Evolutionary conservation across 352 stramenopile species (phyloP), one percentile per base, ranked within the genome.

Genomic region (Globisporangium yorkense): DNA sequence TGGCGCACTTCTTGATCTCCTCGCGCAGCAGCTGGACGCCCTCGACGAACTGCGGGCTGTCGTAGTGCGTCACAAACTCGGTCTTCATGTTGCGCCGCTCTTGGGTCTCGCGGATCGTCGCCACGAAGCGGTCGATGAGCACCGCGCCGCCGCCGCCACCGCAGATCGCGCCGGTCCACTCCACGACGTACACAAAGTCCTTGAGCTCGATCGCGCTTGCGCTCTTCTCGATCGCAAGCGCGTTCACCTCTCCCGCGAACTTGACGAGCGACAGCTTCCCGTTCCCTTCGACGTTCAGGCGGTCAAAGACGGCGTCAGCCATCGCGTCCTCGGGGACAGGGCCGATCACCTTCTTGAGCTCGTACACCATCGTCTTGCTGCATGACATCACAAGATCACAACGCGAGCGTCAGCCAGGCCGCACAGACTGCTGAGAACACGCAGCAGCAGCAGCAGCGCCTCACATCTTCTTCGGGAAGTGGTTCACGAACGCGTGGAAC

Each of bases 41-140:
- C 62, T 90, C 80, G n/a, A 84, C 56, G 39, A 93, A 93, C 49
- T 72, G 66, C 2, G 83, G 83, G 39, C 80, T 93, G 43, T 93
- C 83, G 47, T 89, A 90, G 45, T 89, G 79, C 2, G 80, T 93
- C 33, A 91, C 65, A 64, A 89, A 93, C 52, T 89, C 83, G 57
- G 78, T 85, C 54, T 89, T 89, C 83, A 91, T 93, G 60, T 89
- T 93, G 57, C 80, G 67, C 8, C 83, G 78, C 35, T 93, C 80
- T 40, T 70, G 67, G 15, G 80, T 88, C 52, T 89, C 81, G 40
- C 80, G 80, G 31, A 91, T 68, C 4, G 68, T 71, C 13, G 79
- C 73, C 18, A 91, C 51, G 50, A 93, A 93, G 18, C 83, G 75
- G 62, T 93, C 83, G 48, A 93, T 84, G 7, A 93, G 55, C 1